Conservation (phyloP, 1,284 basidiomycete genomes). For the Marasmius tenuissimus region DNA sequence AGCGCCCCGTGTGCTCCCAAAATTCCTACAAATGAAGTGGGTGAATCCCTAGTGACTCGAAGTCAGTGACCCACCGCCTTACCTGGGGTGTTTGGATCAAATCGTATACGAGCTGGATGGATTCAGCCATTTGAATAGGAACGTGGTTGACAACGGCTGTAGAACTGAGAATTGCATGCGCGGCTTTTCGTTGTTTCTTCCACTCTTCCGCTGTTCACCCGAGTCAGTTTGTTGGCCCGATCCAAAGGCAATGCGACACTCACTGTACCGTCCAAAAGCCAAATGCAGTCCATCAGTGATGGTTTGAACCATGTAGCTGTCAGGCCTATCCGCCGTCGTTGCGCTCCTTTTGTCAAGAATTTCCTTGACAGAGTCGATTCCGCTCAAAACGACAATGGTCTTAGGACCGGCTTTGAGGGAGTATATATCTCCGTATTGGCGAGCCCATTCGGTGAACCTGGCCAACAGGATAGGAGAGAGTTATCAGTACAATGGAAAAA, state of each 20-base stretch:
- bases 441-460: constrained; percentile 16
- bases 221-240: background rate
- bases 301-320: constrained; percentile 22
- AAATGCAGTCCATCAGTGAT: constrained; percentile 23
- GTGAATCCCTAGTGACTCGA: background rate
- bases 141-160: constrained; percentile 24
- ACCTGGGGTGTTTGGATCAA: constrained; percentile 26
- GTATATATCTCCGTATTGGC: constrained; percentile 21
- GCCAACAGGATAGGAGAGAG: too few relatives aligned
- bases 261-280: constrained; percentile 24
- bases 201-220: constrained; percentile 22
- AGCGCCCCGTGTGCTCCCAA: constrained; percentile 24
- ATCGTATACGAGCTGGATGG: constrained; percentile 31
- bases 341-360: constrained; percentile 25
- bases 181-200: constrained; percentile 24
- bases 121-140: constrained; percentile 23
- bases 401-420: constrained; percentile 25
- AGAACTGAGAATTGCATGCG: constrained; percentile 26
- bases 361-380: constrained; percentile 24
- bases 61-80: background rate
- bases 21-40: constrained; percentile 19
- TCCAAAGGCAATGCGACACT: constrained; percentile 3
- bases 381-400: constrained; percentile 27
- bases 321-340: constrained; percentile 24
- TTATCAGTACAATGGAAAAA: too few relatives aligned